phyloP scores from a whole-genome alignment of 805 yeast genomes.

The Blastobotrys terrestris region DNA sequence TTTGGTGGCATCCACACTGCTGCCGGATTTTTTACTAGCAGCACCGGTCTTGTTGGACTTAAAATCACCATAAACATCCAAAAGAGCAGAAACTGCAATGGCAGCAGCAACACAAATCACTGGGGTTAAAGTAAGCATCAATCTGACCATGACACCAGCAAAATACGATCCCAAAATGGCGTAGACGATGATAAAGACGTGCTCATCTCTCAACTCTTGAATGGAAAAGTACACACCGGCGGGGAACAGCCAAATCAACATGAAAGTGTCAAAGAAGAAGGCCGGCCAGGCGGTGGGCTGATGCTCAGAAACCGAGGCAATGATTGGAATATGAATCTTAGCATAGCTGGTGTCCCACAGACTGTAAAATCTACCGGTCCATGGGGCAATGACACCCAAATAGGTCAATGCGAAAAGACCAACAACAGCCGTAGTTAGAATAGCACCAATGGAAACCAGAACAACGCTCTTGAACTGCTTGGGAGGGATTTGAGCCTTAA shows the following conservation, averaged over 20 bases:
- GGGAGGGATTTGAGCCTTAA: constrained; percentile 65
- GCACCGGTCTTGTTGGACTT: constrained; percentile 5
- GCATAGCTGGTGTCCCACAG: constrained; percentile 98
- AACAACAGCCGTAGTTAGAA: constrained; percentile 57
- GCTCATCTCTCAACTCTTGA: constrained; percentile 86
- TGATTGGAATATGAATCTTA: constrained; percentile 95
- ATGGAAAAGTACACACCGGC: constrained; percentile 90
- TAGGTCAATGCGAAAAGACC: constrained; percentile 78
- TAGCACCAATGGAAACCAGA: constrained; percentile 48
- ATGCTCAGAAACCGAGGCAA: constrained; percentile 98
- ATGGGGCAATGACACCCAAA: constrained; percentile 93
- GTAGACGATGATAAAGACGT: constrained; percentile 86
- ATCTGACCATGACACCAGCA: constrained; percentile 98
- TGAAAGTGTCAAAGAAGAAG: constrained; percentile 87
- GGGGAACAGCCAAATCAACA: constrained; percentile 97
- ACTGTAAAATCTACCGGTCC: constrained; percentile 99
- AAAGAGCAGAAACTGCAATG: constrained; percentile 74
- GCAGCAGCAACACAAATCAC: constrained; percentile 92
- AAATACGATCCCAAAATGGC: constrained; percentile 92
- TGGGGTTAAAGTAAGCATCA: constrained; percentile 95
- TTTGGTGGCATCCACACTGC: constrained; percentile 1
- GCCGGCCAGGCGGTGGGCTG: constrained; percentile 99
- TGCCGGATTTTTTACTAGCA: constrained; percentile 1
- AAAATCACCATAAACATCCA: constrained; percentile 75
- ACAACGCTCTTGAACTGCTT: constrained; percentile 53